Conservation (phyloP, 768 basidiomycete species). For the Agrocybe chaxingu region DNA sequence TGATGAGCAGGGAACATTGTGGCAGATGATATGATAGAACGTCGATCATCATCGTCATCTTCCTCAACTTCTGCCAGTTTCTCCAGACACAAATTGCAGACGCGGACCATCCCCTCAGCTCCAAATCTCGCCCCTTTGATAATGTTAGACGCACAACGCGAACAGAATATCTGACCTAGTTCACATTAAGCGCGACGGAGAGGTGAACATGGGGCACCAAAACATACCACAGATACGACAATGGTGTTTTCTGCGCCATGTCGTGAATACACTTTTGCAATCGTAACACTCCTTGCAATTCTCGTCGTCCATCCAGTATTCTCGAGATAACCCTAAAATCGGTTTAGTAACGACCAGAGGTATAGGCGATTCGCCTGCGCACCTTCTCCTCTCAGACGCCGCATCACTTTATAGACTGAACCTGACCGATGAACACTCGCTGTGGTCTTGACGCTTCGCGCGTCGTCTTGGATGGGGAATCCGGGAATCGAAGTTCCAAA, state of each 20-base stretch:
- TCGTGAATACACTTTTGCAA: conserved; percentile 90
- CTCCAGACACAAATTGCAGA: conserved; percentile 94
- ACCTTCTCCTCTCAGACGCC: conserved; percentile 90
- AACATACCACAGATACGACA: conserved; percentile 90
- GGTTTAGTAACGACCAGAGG: conserved; percentile 3
- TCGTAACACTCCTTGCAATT: conserved; percentile 95
- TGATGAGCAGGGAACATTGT: conserved; percentile 79
- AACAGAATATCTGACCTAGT: conserved; percentile 94
- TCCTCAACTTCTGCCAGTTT: conserved; percentile 86
- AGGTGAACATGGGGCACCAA: no score
- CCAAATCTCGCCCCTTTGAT: conserved; percentile 94
- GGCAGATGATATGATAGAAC: conserved; percentile 72
- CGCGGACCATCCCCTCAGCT: conserved; percentile 91
- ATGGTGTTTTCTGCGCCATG: conserved; percentile 95
- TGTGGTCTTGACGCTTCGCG: conserved; percentile 78
- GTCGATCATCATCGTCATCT: conserved; percentile 86
- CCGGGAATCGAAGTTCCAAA: conserved; percentile 85
- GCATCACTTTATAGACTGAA: conserved; percentile 89
- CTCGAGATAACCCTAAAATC: conserved; percentile 71
- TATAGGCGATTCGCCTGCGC: conserved; percentile 13
- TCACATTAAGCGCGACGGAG: neutral
- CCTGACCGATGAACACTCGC: conserved; percentile 69
- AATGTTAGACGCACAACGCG: conserved; percentile 93
- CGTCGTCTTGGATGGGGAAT: conserved; percentile 89
- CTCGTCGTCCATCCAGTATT: conserved; percentile 99